These are phyloP conservation scores for Theileria equi DNA, from an alignment of 169 alveolate species.

Conservation along the genomic window DNA sequence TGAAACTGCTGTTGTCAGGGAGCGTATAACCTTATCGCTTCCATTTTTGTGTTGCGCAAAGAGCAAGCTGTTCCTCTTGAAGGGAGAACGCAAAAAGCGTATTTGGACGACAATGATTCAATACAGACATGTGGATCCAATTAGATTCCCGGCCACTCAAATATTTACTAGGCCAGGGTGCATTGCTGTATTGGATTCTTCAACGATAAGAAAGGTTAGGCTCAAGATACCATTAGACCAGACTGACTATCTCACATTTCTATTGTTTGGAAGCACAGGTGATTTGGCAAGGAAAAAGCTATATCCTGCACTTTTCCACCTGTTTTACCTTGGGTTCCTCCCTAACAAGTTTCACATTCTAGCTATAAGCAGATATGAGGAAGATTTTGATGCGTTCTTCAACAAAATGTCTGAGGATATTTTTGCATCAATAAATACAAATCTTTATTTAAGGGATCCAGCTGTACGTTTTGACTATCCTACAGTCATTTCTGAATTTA, in stretches of 20 bases:
- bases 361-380: constrained; percentile 41
- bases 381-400: constrained; percentile 56
- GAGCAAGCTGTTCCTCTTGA: constrained; percentile 56
- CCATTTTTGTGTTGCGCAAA: constrained; percentile 61
- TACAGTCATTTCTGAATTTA: constrained; percentile 55
- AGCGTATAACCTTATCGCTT: constrained; percentile 41
- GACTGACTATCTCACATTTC: constrained; percentile 45
- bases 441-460: constrained; percentile 48
- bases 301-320: constrained; percentile 63
- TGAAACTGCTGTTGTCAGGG: constrained; percentile 52
- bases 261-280: constrained; percentile 59
- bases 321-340: constrained; percentile 58
- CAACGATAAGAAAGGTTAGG: constrained; percentile 42
- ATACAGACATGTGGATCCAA: constrained; percentile 61
- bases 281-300: constrained; percentile 54
- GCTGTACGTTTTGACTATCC: constrained; percentile 65
- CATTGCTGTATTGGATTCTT: constrained; percentile 59
- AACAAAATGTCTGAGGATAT: constrained; percentile 51
- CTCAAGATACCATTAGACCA: constrained; percentile 41
- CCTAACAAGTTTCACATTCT: constrained; percentile 52
- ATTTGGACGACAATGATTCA: constrained; percentile 65
- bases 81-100: constrained; percentile 64
- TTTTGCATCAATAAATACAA: constrained; percentile 58
- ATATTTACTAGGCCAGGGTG: constrained; percentile 66
- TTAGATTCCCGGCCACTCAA: constrained; percentile 64